Percentiles rank a stretch among this genome's conserved stretches.
Conservation (phyloP, 2,329 filamentous ascomycete genomes). For the Cercospora beticola region DNA sequence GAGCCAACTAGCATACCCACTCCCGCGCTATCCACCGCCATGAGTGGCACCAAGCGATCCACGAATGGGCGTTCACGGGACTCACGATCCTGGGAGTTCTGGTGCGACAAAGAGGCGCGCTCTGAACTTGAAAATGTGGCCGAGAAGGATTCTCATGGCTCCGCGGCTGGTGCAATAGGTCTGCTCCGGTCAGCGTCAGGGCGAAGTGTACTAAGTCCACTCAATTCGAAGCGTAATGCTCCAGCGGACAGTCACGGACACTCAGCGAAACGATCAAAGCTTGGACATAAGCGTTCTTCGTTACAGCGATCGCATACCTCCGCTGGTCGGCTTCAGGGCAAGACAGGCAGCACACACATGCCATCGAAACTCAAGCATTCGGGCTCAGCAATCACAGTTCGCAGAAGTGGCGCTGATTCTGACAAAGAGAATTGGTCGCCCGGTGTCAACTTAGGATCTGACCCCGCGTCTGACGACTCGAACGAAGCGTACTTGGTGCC, state of each 20-base stretch:
- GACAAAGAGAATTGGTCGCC: constrained; percentile 93
- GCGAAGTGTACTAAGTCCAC: constrained; percentile 52
- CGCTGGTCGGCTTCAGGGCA: constrained; percentile 35
- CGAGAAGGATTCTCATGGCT: constrained; percentile 76
- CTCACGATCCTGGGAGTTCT: constrained; percentile 86
- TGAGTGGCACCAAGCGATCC: constrained; percentile 48
- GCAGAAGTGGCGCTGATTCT: constrained; percentile 66
- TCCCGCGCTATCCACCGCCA: constrained; percentile 16
- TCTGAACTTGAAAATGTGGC: constrained; percentile 79
- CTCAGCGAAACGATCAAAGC: constrained; percentile 48
- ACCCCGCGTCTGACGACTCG: constrained; percentile 1
- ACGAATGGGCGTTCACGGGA: constrained; percentile 72
- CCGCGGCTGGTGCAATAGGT: constrained; percentile 77
- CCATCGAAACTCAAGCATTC: constrained; percentile 33
- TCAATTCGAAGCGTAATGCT: constrained; percentile 66
- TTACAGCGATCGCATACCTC: constrained; percentile 36
- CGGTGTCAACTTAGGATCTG: constrained; percentile 39
- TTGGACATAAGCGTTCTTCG: constrained; percentile 38
- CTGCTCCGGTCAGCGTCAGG: constrained; percentile 71
- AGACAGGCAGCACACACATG: neutral
- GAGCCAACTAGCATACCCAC: constrained; percentile 43
- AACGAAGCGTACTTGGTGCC: neutral
- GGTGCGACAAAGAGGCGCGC: constrained; percentile 75
- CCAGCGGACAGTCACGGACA: constrained; percentile 23
- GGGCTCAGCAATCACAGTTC: constrained; percentile 39